Conservation (phyloP, 768 basidiomycete genomes). For the Pisolithus tinctorius region DNA sequence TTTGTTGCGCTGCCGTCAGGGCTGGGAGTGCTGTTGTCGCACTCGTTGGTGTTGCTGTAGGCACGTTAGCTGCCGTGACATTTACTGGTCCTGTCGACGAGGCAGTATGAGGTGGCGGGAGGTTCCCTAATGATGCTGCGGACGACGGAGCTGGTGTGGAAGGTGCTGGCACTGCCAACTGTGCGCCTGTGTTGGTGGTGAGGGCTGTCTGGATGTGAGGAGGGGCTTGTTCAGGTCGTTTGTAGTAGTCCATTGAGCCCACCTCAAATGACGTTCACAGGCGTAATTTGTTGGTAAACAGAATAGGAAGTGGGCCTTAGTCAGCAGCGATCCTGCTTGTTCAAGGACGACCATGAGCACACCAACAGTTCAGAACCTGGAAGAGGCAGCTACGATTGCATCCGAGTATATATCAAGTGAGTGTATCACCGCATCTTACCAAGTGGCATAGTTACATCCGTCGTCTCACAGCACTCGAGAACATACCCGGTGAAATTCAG, state of each 20-base stretch:
- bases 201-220: background rate
- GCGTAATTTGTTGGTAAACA: no score
- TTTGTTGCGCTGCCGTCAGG: slow-evolving; percentile 2
- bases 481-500: slow-evolving; percentile 43
- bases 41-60: slow-evolving; percentile 2
- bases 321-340: background rate
- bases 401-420: slow-evolving; percentile 44
- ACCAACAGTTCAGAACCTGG: slow-evolving; percentile 32
- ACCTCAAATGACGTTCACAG: no score
- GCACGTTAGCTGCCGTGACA: background rate
- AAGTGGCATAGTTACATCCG: background rate
- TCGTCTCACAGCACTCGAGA: slow-evolving; percentile 36
- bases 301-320: background rate
- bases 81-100: background rate
- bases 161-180: background rate
- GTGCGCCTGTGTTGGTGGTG: background rate
- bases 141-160: background rate
- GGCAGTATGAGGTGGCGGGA: background rate
- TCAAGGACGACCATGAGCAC: slow-evolving; percentile 18
- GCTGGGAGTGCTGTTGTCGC: slow-evolving; percentile 6
- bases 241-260: background rate
- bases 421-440: slow-evolving; percentile 8
- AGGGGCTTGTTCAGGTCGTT: background rate
- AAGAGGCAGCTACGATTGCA: slow-evolving; percentile 44
- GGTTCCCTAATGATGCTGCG: background rate